Base-by-base conservation (phyloP, 1,284 basidiomycete genomes). In the Kalmanozyma brasiliensis region DNA sequence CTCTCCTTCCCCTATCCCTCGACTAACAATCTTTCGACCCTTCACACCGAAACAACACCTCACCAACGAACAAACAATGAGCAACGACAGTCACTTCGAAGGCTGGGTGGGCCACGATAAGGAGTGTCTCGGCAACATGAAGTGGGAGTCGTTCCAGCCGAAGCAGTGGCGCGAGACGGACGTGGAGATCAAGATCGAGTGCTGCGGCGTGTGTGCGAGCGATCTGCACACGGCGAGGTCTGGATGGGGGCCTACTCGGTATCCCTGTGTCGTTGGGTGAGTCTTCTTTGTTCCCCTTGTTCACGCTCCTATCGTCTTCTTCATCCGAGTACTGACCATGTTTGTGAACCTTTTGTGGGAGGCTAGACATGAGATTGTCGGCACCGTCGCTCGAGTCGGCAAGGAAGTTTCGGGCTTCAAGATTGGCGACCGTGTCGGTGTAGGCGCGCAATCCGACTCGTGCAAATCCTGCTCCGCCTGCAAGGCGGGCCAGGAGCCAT, bases 381-480 rank as follows among this genome's bases (percentile, higher is more conserved):
- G 88, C 8, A 84, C 83, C 11, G 87, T 87, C 24, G 55, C 71
- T n/a, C 59, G 62, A 38, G 73, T 75, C 9, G 75, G 73, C 11
- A 62, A 52, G 17, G 84, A 87, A 37, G 87, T 88, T 35, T 84
- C 80, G 8, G 84, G 83, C 45, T 84, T 88, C 83, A 87, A 87
- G 73, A 83, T 86, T 35, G 88, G 88, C 47, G 86, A 89, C 72
- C 83, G 87, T 10, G 88, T 86, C 49, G 88, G 88, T 51, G 87
- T 89, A 8, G 88, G 88, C 17, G 87, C 88, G 1, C 86, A 87
- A 76, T 84, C 87, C 29, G 84, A 83, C 49, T 84, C 85, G 16
- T 89, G 88, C 82, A 79, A 85, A 52, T 52, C 84, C 17, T 89
- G 88, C 79, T 76, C 82, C 10, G 82, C 84, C 44, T 89, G 88